phyloP scores from a whole-genome alignment of 805 yeast species.

The Candida berthetii region DNA sequence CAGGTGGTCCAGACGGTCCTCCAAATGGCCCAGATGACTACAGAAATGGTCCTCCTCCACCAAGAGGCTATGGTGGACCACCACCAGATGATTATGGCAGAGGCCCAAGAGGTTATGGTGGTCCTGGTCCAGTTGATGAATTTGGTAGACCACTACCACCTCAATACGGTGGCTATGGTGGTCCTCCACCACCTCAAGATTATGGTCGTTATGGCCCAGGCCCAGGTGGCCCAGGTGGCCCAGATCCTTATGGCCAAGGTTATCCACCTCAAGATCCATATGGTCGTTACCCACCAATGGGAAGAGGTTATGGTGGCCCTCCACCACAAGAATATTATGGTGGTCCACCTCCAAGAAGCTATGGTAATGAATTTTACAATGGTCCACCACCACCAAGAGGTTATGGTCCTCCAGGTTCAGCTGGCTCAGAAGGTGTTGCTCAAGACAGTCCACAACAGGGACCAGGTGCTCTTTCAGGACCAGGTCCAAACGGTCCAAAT shows the following conservation, averaged over 20 bases:
- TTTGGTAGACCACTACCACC: neutral
- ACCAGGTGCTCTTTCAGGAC: neutral
- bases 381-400: neutral
- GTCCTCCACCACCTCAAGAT: neutral
- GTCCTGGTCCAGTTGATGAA: neutral
- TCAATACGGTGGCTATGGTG: neutral
- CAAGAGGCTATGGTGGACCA: neutral
- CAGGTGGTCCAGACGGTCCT: neutral
- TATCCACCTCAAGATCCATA: neutral
- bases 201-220: neutral
- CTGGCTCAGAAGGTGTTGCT: neutral
- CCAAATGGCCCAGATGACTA: neutral
- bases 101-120: neutral
- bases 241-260: neutral
- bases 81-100: neutral
- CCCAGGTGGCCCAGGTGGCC: neutral
- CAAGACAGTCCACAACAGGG: neutral
- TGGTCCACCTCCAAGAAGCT: neutral
- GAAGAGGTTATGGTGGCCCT: neutral
- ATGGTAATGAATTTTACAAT: neutral
- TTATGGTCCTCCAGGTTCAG: neutral
- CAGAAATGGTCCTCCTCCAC: neutral
- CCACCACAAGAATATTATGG: neutral
- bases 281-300: neutral
- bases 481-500: neutral